Base-by-base conservation (phyloP, 2,329 filamentous ascomycete genomes). In the Pseudogymnoascus sp. region DNA sequence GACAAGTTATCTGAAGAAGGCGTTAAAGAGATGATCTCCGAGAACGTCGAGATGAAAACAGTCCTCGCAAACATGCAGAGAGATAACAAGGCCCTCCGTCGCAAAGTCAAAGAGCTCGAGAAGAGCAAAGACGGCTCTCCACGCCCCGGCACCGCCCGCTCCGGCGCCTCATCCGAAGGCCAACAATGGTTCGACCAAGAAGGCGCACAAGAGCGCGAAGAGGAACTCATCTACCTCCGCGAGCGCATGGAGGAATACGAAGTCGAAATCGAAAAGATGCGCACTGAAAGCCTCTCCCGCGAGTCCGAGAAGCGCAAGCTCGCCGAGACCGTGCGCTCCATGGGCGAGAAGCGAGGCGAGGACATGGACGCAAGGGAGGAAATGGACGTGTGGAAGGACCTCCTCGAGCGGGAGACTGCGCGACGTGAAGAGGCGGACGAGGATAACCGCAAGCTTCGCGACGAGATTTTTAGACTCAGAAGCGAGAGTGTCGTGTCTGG, bases 21-120 rank as follows among this genome's bases (percentile, higher is more conserved):
- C 66, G 88, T 99, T 73, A 96, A 96, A 76, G 93, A 97, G 73
- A 95, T 97, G 87, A 96, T 97, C 69, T 92, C 91, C 48, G 93
- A 97, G 74, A 99, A 97, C 69, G 93, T 97, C 4, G 92, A 97
- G 72, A 82, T 97, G 58, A 94, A 95, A 74, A 96, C 93, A 0
- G 90, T 90, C 64, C 84, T 97, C 48, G 86, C 93, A 3, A 90
- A 94, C 36, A 82, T 94, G 63, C 91, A 96, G 74, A 90, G 95
- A 66, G 94, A 99, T 70, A 94, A 91, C 72, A 94, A 95, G 73
- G 81, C 87, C 18, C 75, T 97, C 62, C 87, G 91, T 21, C 86
- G 88, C 65, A 87, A 89, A 67, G 82, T 96, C 63, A 90, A 92
- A 69, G 92, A 97, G 69, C 76, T 97, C 55, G 92, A 97, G 75